Conservation (phyloP, 495 filamentous ascomycete genomes). For the Hypoxylon lienhwacheense region DNA sequence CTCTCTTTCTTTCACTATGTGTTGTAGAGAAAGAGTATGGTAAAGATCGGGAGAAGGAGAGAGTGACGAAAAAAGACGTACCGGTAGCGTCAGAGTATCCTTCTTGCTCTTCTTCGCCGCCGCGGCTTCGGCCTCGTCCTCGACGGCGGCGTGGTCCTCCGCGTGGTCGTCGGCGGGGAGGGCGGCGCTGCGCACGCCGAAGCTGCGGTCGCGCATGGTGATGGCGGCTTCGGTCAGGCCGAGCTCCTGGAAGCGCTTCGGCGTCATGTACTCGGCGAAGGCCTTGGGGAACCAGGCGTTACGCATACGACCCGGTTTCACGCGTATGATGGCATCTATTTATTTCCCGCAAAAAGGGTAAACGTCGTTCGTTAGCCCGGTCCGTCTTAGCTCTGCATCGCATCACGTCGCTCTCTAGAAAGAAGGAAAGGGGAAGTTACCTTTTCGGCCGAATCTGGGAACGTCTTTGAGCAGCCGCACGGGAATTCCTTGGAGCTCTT, state of each 20-base stretch:
- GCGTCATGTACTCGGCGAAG: constrained; percentile 52
- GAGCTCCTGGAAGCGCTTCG: constrained; percentile 43
- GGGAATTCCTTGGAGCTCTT: constrained; percentile 51
- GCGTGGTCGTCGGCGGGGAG: constrained; percentile 45
- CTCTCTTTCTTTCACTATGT: neutral
- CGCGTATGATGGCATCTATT: constrained; percentile 49
- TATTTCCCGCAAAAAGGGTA: too few relatives aligned
- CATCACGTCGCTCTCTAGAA: neutral
- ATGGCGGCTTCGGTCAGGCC: constrained; percentile 45
- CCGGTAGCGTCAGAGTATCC: constrained; percentile 26
- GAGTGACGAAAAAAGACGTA: constrained; percentile 11
- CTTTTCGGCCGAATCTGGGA: constrained; percentile 59
- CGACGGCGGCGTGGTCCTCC: constrained; percentile 13
- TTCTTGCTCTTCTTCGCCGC: constrained; percentile 24
- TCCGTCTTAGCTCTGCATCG: too few relatives aligned
- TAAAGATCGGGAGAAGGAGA: neutral
- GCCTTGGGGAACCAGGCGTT: constrained; percentile 50
- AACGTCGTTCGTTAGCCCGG: too few relatives aligned
- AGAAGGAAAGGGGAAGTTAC: constrained; percentile 38
- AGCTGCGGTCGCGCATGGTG: constrained; percentile 46
- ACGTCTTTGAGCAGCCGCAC: constrained; percentile 64
- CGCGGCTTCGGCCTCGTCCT: neutral
- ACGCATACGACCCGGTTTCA: constrained; percentile 51
- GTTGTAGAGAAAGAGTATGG: neutral
- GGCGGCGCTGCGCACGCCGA: constrained; percentile 43